Evolutionary conservation across 164 flowering plant genomes (phyloP), one percentile per base, ranked within the genome.

Genomic region (Kingdonia uniflora): DNA sequence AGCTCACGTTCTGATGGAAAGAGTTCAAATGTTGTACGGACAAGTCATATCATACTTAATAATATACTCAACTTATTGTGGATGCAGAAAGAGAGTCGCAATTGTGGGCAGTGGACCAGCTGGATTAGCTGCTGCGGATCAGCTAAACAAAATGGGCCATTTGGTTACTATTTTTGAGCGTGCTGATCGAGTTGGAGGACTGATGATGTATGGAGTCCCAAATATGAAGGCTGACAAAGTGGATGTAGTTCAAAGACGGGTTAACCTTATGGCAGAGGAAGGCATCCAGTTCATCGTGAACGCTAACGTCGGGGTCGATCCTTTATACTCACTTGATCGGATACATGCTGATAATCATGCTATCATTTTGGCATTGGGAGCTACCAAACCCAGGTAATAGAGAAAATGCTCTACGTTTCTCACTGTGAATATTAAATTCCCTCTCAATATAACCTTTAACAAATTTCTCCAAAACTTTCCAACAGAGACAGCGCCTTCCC

Each of bases 161-260:
- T 45, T 54, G 25, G 99, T 94, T 44, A 87, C 97, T 0, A 96
- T 94, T 19, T 87, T 64, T 69, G 99, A 94, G 72, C 92, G 99
- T 54, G 83, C 99, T 20, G 99, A 94, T 54, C 74, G 99, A 52
- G 80, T 94, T 62, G 99, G 99, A 25, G 99, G 99, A 8, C 85
- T 94, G 45, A 87, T 94, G 99, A 94, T 94, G 99, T 94, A 94
- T 70, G 99, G 99, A 39, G 99, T 94, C 55, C 99, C 99, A 33
- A 94, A 94, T 70, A 94, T 94, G 99, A 94, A 94, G 75, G 58
- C 99, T 35, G 99, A 89, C 69, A 94, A 94, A 68, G 62, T 81
- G 14, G 79, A 86, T 45, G 52, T 94, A 22, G 97, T 94, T 55
- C 95, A 88, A 63, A 70, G 99, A 39, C 80, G 99, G 25, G 99